Evolutionary conservation across 179 eudicot species (phyloP).

Genomic region (Patellifolia procumbens): DNA sequence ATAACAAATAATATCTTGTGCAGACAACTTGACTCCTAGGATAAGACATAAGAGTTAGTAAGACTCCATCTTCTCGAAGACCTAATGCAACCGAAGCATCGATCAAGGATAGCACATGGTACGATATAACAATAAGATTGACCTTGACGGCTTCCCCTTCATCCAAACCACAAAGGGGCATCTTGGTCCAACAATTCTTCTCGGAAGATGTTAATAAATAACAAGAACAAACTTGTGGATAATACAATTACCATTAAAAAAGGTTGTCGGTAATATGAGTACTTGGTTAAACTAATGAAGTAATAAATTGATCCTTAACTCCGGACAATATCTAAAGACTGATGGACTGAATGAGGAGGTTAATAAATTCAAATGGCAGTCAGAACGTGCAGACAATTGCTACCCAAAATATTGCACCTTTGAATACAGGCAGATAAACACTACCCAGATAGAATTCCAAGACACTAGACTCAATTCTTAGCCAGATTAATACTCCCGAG

Average conservation of each 20-base stretch:
- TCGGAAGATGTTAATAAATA: neutral
- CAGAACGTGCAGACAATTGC: neutral
- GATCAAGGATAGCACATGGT: neutral
- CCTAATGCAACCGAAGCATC: slow-evolving; percentile 1
- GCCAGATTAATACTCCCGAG: neutral
- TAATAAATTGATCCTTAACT: neutral
- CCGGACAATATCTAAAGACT: neutral
- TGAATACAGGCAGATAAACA: too few relatives aligned
- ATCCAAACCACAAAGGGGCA: neutral
- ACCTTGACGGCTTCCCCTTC: neutral
- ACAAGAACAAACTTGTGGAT: neutral
- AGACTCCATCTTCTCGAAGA: slow-evolving; percentile 23
- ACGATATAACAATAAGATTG: neutral
- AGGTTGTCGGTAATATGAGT: neutral
- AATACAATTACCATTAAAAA: neutral
- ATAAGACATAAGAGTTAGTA: neutral
- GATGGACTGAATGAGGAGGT: neutral
- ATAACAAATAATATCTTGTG: slow-evolving; percentile 10
- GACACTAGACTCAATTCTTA: neutral
- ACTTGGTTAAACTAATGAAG: neutral
- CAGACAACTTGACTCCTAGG: slow-evolving; percentile 2
- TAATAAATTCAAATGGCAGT: neutral
- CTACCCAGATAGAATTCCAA: neutral
- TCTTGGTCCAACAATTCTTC: neutral
- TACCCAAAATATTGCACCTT: neutral